Conservation (phyloP, 345 rosid genomes). For the Jatropha curcas region DNA sequence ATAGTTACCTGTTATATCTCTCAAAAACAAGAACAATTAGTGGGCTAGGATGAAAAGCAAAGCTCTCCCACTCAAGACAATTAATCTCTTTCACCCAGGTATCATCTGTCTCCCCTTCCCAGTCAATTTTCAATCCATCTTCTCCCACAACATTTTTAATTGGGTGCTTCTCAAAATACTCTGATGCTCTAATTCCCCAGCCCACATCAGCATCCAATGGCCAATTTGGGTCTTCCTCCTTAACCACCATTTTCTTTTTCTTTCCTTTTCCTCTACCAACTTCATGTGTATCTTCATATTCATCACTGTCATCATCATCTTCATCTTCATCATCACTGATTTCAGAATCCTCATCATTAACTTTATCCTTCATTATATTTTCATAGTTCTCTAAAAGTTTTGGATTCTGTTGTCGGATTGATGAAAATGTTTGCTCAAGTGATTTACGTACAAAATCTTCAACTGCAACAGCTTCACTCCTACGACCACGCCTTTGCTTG, state of each 20-base stretch:
- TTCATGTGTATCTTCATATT: slow-evolving; percentile 13
- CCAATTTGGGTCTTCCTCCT: slow-evolving; percentile 82
- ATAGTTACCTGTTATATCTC: slow-evolving; percentile 62
- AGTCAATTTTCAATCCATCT: slow-evolving; percentile 75
- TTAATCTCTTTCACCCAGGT: slow-evolving; percentile 86
- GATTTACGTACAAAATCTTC: slow-evolving; percentile 74
- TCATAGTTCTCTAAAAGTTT: slow-evolving; percentile 50
- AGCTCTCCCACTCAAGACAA: slow-evolving; percentile 87
- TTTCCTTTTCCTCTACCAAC: slow-evolving; percentile 19
- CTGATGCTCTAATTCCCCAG: slow-evolving; percentile 90
- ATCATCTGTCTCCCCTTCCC: slow-evolving; percentile 92
- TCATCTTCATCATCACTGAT: slow-evolving; percentile 34
- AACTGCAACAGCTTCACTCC: slow-evolving; percentile 78
- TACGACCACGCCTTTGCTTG: slow-evolving; percentile 69
- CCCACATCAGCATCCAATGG: slow-evolving; percentile 95
- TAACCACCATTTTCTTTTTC: slow-evolving; percentile 60
- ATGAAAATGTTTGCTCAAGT: slow-evolving; percentile 64
- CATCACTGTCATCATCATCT: slow-evolving; percentile 21
- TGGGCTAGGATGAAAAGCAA: slow-evolving; percentile 88
- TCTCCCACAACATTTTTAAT: slow-evolving; percentile 83
- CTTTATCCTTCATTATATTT: slow-evolving; percentile 49
- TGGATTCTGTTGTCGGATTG: slow-evolving; percentile 58
- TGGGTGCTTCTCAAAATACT: slow-evolving; percentile 79
- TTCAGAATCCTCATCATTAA: slow-evolving; percentile 33
- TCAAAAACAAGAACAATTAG: slow-evolving; percentile 77